Evolutionary conservation across 768 basidiomycete genomes (phyloP), one percentile per base, ranked within the genome.

Genomic region (Sarcodon sp.): DNA sequence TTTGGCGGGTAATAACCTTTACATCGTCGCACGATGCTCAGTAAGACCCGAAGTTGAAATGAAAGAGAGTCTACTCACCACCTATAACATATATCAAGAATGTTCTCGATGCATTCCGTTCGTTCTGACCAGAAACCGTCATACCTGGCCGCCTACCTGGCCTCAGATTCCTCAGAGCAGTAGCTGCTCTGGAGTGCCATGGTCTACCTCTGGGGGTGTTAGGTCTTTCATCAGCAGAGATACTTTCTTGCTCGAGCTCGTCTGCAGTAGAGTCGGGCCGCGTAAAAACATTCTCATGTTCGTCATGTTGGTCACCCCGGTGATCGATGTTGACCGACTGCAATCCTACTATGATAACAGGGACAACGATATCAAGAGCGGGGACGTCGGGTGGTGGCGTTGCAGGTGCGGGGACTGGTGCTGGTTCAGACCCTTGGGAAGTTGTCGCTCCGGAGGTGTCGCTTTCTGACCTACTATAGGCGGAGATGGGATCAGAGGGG

Each of bases 1-100:
- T 87, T 80, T 11, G 86, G 83, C 1, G 90, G 88, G 60, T 94
- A 96, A 58, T 91, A 89, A n/a, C 91, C 91, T 86, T 52, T 15
- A 35, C 39, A 46, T 9, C 49, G 34, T 31, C 8, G 43, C 33
- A 21, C 45, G 46, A 33, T 43, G 33, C 49, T 54, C 44, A 54
- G 39, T 45, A 21, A 47, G 37, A 7, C 50, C 36, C 45, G 44
- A 34, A 7, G 11, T 37, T 43, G 21, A 27, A 2, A 27, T 27
- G 21, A 27, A 27, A 45, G 38, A 13, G 9, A 27, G 21, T 27
- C 41, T 7, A 62, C 73, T 45, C 52, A 78, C 84, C 85, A 45
- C 87, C 86, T 59, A 89, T 87, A 51, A 93, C 89, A 65, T 89
- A 92, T 49, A 93, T 90, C 62, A 91, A 69, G 65, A 91, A 91